Evolutionary conservation across 2,329 filamentous ascomycete species (phyloP).

Genomic region (Stemphylium lycopersici): DNA sequence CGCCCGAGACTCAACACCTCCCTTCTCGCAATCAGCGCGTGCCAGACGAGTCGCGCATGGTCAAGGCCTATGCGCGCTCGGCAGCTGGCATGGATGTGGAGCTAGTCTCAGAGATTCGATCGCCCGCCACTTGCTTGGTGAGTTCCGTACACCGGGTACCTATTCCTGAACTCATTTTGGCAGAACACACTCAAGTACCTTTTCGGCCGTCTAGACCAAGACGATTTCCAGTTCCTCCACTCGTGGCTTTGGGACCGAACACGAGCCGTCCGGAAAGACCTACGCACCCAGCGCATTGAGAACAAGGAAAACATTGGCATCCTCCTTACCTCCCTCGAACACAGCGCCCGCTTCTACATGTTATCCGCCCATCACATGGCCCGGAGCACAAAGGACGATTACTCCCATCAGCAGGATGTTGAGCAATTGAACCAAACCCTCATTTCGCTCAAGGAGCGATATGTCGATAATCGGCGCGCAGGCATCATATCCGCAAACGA

Average conservation of each 20-base stretch:
- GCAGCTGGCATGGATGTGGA: constrained; percentile 68
- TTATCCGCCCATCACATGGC: constrained; percentile 64
- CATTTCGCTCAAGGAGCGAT: constrained; percentile 63
- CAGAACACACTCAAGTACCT: constrained; percentile 54
- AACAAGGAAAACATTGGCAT: constrained; percentile 60
- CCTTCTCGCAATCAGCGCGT: constrained; percentile 38
- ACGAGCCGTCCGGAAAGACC: constrained; percentile 68
- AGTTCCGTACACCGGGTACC: constrained; percentile 9
- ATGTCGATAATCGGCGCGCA: constrained; percentile 49
- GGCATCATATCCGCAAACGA: constrained; percentile 61
- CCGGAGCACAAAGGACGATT: constrained; percentile 51
- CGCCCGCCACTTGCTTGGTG: constrained; percentile 55
- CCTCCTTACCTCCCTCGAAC: constrained; percentile 66
- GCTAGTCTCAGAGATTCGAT: constrained; percentile 67
- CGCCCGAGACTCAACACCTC: constrained; percentile 44
- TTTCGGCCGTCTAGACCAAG: constrained; percentile 56
- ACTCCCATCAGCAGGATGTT: constrained; percentile 63
- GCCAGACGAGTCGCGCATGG: constrained; percentile 62
- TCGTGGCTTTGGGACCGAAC: constrained; percentile 71
- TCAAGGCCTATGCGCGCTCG: constrained; percentile 68
- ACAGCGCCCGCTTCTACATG: constrained; percentile 69
- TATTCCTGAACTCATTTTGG: constrained; percentile 24
- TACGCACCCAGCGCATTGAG: constrained; percentile 66
- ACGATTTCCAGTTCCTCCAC: constrained; percentile 58
- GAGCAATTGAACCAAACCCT: constrained; percentile 69